Evolutionary conservation across 345 rosid species (phyloP), one percentile per base, ranked within the genome.

Genomic region (Rhizophora apiculata): DNA sequence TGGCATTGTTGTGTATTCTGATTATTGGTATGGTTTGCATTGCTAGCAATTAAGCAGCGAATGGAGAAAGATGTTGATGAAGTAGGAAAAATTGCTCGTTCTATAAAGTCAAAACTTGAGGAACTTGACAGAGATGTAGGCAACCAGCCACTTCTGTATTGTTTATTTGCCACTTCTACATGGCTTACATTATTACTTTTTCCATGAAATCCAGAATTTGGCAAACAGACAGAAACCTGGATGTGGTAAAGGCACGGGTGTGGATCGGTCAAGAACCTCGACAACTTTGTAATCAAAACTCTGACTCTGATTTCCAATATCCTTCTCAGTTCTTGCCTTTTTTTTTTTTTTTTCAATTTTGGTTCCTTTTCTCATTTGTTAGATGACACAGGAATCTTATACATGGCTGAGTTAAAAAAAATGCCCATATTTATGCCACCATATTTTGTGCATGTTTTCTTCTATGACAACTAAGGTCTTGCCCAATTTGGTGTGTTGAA

Each of bases 41-140:
- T 79, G 53, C 64, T 72, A 94, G 98, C 88, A 68, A 94, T 94
- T 86, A 94, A 88, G 78, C 88, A 91, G 78, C 81, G 88, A 63
- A 94, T 94, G 98, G 97, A 89, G 78, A 88, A 80, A 84, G 96
- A 94, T 82, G 95, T 94, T 66, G 98, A 91, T 70, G 96, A 94
- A 82, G 98, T 91, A 72, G 89, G 90, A 64, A 84, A 82, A 83
- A 79, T 89, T 76, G 82, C 93, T 75, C 95, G 89, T 68, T 77
- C 81, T 63, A 62, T 86, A 37, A 91, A 94, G 80, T 79, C 88
- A 51, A 94, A 91, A 71, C 87, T 94, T 48, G 97, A 94, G 76
- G 97, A 91, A 78, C 74, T 91, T 68, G 98, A 91, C 76, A 85
- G 78, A 74, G 99, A 95, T 84, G 99, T 90, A 69, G 72, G 53